Percentiles rank a stretch among this genome's conserved stretches.
Evolutionary conservation across 768 basidiomycete genomes (phyloP).

Genomic region (Mycena maculata): DNA sequence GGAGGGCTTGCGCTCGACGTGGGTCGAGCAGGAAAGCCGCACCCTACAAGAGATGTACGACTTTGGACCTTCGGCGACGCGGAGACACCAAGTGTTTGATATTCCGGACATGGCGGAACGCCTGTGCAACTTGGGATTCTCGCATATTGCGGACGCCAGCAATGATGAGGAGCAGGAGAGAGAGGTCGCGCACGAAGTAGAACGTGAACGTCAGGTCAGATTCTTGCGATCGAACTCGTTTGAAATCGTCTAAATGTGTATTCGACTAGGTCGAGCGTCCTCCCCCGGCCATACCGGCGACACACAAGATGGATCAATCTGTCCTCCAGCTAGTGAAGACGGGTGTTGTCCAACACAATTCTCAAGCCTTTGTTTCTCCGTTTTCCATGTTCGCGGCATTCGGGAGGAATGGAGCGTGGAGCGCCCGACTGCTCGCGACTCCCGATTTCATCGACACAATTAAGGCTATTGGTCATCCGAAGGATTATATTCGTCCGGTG

Average conservation of each 20-base stretch:
- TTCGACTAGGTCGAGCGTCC: constrained; percentile 49
- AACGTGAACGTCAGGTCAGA: constrained; percentile 46
- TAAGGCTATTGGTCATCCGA: constrained; percentile 26
- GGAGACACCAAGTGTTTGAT: constrained; percentile 22
- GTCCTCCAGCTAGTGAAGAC: constrained; percentile 43
- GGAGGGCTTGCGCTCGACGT: background rate
- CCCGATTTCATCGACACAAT: constrained; percentile 50
- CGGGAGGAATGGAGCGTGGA: constrained; percentile 33
- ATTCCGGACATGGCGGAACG: constrained; percentile 40
- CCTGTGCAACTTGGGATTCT: constrained; percentile 42
- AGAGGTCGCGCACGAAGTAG: constrained; percentile 57
- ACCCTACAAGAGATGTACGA: constrained; percentile 6
- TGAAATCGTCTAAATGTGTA: background rate
- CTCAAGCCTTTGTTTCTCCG: constrained; percentile 37
- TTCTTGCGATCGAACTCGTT: background rate
- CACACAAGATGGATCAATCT: constrained; percentile 41
- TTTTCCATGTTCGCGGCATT: constrained; percentile 25
- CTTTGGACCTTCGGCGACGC: background rate
- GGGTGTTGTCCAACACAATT: constrained; percentile 39
- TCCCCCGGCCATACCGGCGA: constrained; percentile 39
- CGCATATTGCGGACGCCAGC: constrained; percentile 30
- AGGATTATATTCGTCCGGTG: constrained; percentile 51
- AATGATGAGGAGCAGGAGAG: constrained; percentile 65
- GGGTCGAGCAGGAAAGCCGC: constrained; percentile 3
- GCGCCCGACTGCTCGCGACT: constrained; percentile 44